These are phyloP conservation scores for Limonium bicolor DNA, from an alignment of 148 eudicot species.

Conservation along the genomic window DNA sequence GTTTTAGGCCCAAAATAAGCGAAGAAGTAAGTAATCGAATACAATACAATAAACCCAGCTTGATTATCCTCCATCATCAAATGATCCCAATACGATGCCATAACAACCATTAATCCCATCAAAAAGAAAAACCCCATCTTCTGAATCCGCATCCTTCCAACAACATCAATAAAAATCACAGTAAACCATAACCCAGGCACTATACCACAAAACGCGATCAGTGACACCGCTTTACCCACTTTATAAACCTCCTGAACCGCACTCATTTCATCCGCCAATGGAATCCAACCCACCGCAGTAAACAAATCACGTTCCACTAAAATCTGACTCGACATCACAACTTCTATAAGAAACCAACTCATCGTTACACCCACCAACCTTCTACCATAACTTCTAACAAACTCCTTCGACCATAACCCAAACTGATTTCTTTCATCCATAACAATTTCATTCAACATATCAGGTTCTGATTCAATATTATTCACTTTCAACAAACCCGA, in stretches of 20 bases:
- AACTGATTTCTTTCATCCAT: too few species aligned
- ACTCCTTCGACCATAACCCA: too few species aligned
- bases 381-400: too few species aligned
- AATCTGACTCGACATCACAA: too few species aligned
- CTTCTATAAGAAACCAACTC: conserved; percentile 49
- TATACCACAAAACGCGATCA: conserved; percentile 32
- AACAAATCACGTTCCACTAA: too few species aligned
- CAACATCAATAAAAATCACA: conserved; percentile 29
- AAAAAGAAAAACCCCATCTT: conserved; percentile 31
- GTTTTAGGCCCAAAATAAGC: conserved; percentile 62
- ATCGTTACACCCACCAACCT: too few species aligned
- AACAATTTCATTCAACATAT: too few species aligned
- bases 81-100: conserved; percentile 13
- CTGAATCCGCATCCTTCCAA: conserved; percentile 45
- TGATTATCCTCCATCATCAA: too few species aligned
- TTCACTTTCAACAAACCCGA: too few species aligned
- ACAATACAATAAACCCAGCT: conserved; percentile 25
- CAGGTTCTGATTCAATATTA: too few species aligned
- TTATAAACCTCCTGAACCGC: conserved; percentile 24
- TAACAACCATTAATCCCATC: conserved; percentile 19
- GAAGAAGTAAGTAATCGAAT: conserved; percentile 50
- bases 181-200: conserved; percentile 55
- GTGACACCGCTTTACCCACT: conserved; percentile 28
- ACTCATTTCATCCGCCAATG: too few species aligned
- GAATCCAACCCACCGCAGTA: too few species aligned